Evolutionary conservation across 2,329 filamentous ascomycete species (phyloP).

Genomic region (Tolypocladium capitatum): DNA sequence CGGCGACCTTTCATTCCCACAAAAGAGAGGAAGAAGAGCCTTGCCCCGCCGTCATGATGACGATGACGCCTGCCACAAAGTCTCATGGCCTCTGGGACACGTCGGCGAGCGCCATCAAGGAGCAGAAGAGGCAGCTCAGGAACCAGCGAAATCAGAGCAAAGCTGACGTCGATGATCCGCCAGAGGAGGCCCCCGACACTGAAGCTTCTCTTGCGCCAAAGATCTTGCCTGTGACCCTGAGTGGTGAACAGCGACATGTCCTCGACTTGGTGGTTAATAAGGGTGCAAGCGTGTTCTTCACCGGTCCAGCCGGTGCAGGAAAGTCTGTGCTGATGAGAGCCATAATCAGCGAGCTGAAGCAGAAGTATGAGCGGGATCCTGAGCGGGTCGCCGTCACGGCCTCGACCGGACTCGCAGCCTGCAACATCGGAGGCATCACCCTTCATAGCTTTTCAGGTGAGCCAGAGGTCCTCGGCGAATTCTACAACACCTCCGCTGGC

Average conservation of each 20-base stretch:
- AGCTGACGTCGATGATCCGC: slow-evolving; percentile 22
- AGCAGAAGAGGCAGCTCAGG: slow-evolving; percentile 63
- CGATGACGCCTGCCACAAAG: slow-evolving; percentile 21
- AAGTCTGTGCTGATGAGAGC: slow-evolving; percentile 93
- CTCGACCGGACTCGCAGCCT: slow-evolving; percentile 88
- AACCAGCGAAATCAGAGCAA: slow-evolving; percentile 33
- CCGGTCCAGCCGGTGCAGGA: slow-evolving; percentile 88
- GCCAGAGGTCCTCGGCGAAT: not conserved
- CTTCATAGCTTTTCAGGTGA: slow-evolving; percentile 83
- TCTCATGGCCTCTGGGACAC: slow-evolving; percentile 51
- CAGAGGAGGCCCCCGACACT: slow-evolving; percentile 28
- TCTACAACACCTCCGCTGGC: not conserved
- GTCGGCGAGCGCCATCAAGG: slow-evolving; percentile 60
- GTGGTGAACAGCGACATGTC: slow-evolving; percentile 75
- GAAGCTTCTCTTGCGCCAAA: slow-evolving; percentile 23
- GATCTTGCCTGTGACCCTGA: slow-evolving; percentile 53
- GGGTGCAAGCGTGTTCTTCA: slow-evolving; percentile 90
- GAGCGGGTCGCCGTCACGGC: slow-evolving; percentile 88
- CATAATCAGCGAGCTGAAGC: slow-evolving; percentile 70
- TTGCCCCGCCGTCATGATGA: slow-evolving; percentile 9
- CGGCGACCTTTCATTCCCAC: slow-evolving; percentile 21
- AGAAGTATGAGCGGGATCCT: slow-evolving; percentile 61
- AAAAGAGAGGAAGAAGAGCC: slow-evolving; percentile 20
- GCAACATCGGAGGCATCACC: slow-evolving; percentile 92
- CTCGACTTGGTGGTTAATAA: slow-evolving; percentile 69